Evolutionary conservation across 2,329 filamentous ascomycete species (phyloP).

Genomic region (Cercospora sojina): DNA sequence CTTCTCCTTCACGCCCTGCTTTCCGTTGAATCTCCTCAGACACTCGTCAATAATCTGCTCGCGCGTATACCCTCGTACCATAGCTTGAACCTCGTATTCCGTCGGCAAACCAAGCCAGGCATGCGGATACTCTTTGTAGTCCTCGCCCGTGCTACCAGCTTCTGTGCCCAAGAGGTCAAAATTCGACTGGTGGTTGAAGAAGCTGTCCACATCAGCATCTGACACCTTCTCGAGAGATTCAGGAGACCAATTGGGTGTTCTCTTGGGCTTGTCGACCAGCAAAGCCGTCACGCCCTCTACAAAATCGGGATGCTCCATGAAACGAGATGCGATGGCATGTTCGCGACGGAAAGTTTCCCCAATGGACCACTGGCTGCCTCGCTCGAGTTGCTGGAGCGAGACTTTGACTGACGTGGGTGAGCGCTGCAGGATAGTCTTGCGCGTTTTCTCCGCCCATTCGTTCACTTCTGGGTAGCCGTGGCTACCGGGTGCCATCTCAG

Average conservation of each 20-base stretch:
- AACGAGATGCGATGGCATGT: slow-evolving; percentile 76
- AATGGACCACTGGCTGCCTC: slow-evolving; percentile 75
- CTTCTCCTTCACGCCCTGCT: slow-evolving; percentile 57
- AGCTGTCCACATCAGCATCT: slow-evolving; percentile 60
- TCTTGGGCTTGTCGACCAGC: slow-evolving; percentile 68
- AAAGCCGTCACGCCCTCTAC: slow-evolving; percentile 83
- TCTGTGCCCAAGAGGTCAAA: slow-evolving; percentile 57
- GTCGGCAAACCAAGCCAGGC: slow-evolving; percentile 67
- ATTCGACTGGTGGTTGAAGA: slow-evolving; percentile 48
- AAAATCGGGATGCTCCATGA: slow-evolving; percentile 92
- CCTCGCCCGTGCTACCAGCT: slow-evolving; percentile 42
- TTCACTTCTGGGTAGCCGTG: slow-evolving; percentile 49
- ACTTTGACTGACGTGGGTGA: slow-evolving; percentile 88
- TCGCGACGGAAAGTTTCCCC: slow-evolving; percentile 81
- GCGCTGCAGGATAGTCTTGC: slow-evolving; percentile 70
- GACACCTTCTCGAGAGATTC: slow-evolving; percentile 67
- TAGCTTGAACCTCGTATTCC: slow-evolving; percentile 60
- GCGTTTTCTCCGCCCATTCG: slow-evolving; percentile 76
- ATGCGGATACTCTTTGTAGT: slow-evolving; percentile 75
- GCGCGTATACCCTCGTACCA: slow-evolving; percentile 37
- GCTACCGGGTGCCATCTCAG: slow-evolving; percentile 42
- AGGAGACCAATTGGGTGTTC: slow-evolving; percentile 73
- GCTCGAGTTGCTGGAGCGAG: slow-evolving; percentile 75
- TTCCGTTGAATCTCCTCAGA: slow-evolving; percentile 44
- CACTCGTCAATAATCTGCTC: slow-evolving; percentile 44